A percentile compares a stretch with the other conserved stretches of the same genome.
Evolutionary conservation across 306 rosid genomes (phyloP).

Genomic region (Crotalaria pallida): DNA sequence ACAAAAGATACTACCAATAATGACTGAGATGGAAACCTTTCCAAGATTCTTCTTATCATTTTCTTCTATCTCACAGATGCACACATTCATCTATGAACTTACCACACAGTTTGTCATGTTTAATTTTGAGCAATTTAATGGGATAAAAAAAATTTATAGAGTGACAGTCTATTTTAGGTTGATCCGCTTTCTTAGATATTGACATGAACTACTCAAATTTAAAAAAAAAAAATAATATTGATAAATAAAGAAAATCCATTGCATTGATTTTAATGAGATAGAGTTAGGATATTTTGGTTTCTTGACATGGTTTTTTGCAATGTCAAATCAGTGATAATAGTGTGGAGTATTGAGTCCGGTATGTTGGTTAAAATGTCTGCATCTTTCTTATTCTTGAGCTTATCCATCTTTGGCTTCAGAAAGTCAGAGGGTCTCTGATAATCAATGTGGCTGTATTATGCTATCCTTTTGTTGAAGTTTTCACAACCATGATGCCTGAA

Average conservation of each 20-base stretch:
- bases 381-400: neutral
- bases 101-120: neutral
- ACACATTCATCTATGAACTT: neutral
- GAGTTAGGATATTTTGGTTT: neutral
- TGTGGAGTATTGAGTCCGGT: neutral
- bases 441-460: neutral
- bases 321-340: neutral
- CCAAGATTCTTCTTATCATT: neutral
- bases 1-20: neutral
- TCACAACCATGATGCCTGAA: neutral
- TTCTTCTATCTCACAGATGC: neutral
- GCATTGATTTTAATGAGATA: neutral
- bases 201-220: conserved; percentile 11
- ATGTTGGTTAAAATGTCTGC: neutral
- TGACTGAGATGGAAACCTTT: neutral
- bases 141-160: neutral
- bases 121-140: conserved; percentile 5
- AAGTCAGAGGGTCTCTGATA: neutral
- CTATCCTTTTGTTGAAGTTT: neutral
- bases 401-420: neutral
- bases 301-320: neutral
- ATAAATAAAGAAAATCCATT: too few relatives aligned
- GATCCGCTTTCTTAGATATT: neutral
- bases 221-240: too few relatives aligned
- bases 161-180: neutral